Base-by-base conservation (phyloP, 1,139 yeast genomes). In the Suhomyces wounanorum region DNA sequence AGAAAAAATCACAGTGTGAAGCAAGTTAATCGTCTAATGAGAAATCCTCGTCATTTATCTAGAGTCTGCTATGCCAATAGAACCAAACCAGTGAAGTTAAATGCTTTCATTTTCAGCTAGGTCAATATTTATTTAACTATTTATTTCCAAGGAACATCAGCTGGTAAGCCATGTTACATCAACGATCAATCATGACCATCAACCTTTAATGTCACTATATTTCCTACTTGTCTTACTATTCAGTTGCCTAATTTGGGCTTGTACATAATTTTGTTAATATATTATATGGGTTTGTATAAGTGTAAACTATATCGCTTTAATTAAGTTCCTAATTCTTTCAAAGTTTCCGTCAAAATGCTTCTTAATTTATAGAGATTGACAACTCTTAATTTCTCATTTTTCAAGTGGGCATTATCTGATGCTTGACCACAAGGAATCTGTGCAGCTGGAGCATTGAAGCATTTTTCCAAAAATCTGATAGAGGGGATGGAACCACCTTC, bases 401-500 rank as follows among this genome's bases (percentile, higher is more conserved):
- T 84, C 62, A 94, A 78, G 72, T 94, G 99, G 1, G 98, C 98
- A 63, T 90, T 90, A 66, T 94, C 99, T 45, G 95, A 84, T 0
- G 95, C 82, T 70, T 94, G 99, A 0, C 99, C 99, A 65, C 97
- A 90, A 1, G 99, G 99, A 40, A 94, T 82, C 67, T 94, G 98
- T 0, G 94, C 96, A 1, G 97, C 98, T 18, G 90, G 89, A 1
- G 98, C 97, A 48, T 78, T 68, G 59, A 94, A 88, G 17, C 81
- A 77, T 64, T 87, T 88, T 62, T 94, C 99, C 58, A 94, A 72
- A 56, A 87, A 87, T 53, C 97, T 71, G 8, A 95, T 85, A 13
- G 94, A 86, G 1, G 99, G 98, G 64, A 94, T 91, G 0, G 97
- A 89, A 0, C 99, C 99, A 53, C 99, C 99, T 71, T 94, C 99